phyloP scores from a whole-genome alignment of 257 asterid genomes.

The Galeopsis tetrahit region DNA sequence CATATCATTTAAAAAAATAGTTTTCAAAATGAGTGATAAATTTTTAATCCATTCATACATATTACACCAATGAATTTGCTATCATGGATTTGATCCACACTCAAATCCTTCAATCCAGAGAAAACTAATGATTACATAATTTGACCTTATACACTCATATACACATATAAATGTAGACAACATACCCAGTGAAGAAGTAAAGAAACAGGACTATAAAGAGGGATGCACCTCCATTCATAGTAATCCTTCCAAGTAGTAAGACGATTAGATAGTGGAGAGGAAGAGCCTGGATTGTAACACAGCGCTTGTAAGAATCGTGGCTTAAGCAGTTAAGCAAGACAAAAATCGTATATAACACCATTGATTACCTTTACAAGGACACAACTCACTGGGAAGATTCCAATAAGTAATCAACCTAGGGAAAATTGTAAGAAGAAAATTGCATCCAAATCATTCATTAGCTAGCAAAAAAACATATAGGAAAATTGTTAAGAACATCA shows the following conservation, averaged over 20 bases:
- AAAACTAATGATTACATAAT: neutral
- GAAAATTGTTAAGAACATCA: no score
- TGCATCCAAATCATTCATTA: neutral
- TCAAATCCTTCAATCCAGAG: neutral
- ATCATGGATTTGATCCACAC: neutral
- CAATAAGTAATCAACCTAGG: constrained; percentile 55
- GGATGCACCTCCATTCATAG: constrained; percentile 92
- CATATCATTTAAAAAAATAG: neutral
- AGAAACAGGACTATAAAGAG: constrained; percentile 79
- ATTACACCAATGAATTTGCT: neutral
- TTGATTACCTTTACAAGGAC: constrained; percentile 65
- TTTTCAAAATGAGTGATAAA: neutral
- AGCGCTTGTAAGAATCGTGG: constrained; percentile 18
- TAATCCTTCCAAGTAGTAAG: constrained; percentile 79
- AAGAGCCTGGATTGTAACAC: constrained; percentile 54
- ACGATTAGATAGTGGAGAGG: constrained; percentile 44
- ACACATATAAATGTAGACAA: constrained; percentile 14
- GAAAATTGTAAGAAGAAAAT: constrained; percentile 4
- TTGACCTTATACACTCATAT: neutral
- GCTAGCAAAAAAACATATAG: neutral
- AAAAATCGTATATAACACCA: no score
- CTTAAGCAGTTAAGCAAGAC: neutral
- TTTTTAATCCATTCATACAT: neutral
- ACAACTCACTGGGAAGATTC: constrained; percentile 68
- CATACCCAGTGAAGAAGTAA: constrained; percentile 97